phyloP scores from a whole-genome alignment of 108 stramenopile genomes.

The Schizochytrium sp. region DNA sequence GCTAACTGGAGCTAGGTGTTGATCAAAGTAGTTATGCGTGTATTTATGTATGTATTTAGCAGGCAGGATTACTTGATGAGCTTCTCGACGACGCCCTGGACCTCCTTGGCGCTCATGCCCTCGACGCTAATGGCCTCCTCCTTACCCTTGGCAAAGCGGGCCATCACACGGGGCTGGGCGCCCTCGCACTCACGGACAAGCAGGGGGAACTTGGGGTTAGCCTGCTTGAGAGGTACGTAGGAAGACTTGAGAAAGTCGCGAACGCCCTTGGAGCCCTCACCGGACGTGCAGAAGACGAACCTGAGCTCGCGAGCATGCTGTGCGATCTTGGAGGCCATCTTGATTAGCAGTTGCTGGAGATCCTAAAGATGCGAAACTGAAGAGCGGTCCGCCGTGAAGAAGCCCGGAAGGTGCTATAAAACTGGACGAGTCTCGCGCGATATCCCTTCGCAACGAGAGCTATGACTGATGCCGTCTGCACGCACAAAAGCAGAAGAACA shows the following conservation, averaged over 20 bases:
- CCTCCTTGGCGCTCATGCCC: constrained; percentile 60
- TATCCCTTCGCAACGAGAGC: too few species aligned
- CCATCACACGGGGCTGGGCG: constrained; percentile 7
- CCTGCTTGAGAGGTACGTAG: constrained; percentile 59
- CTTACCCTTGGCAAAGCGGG: constrained; percentile 34
- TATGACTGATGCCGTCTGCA: too few species aligned
- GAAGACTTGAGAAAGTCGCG: constrained; percentile 12
- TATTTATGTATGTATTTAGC: too few species aligned
- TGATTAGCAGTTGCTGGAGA: too few species aligned
- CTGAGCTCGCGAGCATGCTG: constrained; percentile 43
- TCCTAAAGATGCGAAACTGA: too few species aligned
- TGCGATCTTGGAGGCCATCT: background rate
- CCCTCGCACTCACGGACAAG: constrained; percentile 59
- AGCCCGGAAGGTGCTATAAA: too few species aligned
- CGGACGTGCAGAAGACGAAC: constrained; percentile 39
- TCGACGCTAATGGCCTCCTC: constrained; percentile 55
- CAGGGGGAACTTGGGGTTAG: constrained; percentile 62
- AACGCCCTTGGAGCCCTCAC: constrained; percentile 17
- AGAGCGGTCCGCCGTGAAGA: too few species aligned
- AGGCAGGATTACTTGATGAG: background rate
- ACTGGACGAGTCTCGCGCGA: too few species aligned
- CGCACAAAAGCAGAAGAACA: too few species aligned
- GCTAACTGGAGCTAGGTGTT: too few species aligned
- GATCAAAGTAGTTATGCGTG: too few species aligned
- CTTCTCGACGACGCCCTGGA: constrained; percentile 46